A percentile compares a stretch with the other conserved stretches of the same genome.
Conservation (phyloP, 192 early-diverging fungal genomes). For the Dispira simplex region DNA sequence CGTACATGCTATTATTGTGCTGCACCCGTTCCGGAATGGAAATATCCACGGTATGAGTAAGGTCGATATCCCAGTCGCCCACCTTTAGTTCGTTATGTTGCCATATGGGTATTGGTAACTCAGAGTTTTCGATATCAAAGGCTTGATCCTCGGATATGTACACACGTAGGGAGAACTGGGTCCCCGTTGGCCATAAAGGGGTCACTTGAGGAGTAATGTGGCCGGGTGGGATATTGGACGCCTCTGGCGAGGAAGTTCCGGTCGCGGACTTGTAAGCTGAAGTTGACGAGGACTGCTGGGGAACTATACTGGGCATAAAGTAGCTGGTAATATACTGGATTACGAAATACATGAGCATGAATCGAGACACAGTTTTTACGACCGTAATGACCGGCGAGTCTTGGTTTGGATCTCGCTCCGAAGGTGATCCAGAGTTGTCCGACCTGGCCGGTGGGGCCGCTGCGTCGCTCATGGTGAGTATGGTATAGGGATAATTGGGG, state of each 20-base stretch:
- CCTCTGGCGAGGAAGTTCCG: background rate
- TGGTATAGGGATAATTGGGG: too few species aligned
- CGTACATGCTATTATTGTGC: background rate
- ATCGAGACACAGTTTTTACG: background rate
- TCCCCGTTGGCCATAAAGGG: slow-evolving; percentile 9
- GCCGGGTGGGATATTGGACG: background rate
- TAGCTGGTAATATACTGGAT: slow-evolving; percentile 7
- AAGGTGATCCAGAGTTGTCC: too few species aligned
- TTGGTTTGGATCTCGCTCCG: too few species aligned
- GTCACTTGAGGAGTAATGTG: background rate
- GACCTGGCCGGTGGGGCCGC: too few species aligned
- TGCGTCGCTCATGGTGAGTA: too few species aligned
- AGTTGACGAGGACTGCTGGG: background rate
- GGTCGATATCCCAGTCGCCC: slow-evolving; percentile 4
- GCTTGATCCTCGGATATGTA: background rate
- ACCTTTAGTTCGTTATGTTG: background rate
- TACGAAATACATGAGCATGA: background rate
- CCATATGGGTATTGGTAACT: slow-evolving; percentile 5
- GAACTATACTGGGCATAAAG: background rate
- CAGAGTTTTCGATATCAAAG: background rate
- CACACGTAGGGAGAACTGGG: background rate
- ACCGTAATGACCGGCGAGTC: too few species aligned
- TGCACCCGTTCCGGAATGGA: background rate
- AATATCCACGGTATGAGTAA: background rate
- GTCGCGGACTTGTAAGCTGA: background rate